Evolutionary conservation across 2,329 filamentous ascomycete species (phyloP), one percentile per base, ranked within the genome.

Genomic region (Xylaria sp.): DNA sequence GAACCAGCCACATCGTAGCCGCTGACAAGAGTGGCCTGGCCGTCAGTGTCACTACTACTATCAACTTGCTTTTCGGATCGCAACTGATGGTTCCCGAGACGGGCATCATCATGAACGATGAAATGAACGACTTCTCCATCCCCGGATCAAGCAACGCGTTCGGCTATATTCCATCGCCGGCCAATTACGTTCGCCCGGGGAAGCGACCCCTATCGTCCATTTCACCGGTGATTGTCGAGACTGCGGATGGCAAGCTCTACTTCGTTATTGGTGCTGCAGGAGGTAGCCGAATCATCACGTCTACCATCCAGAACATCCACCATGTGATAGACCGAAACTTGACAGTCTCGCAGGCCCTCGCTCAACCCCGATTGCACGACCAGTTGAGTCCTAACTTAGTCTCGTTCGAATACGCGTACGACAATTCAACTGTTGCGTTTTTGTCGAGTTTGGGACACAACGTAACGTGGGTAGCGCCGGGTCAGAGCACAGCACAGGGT

Each of bases 121-220:
- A 86, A 69, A 83, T 83, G 79, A 81, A 86, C 78, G 91, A 94
- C 52, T 96, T 96, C 76, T 91, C 87, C 33, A 90, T 93, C 52
- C 91, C 92, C 0, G 86, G 85, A 31, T 77, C 81, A 0, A 84
- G 81, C 43, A 94, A 95, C 70, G 85, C 84, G 0, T 96, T 95
- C 69, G 92, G 91, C 11, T 96, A 89, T 73, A 81, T 89, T 15
- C 90, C 92, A 0, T 89, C 85, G 7, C 85, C 87, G 0, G 83
- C 87, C 27, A 96, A 96, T 79, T 96, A 85, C 70, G 83, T 95
- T 70, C 82, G 84, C 0, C 90, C 92, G 0, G 87, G 88, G 13
- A 96, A 96, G 77, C 83, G 92, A 0, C 91, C 92, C 0, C 79
- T 96, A 4, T 92, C 89, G 0, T 92, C 88, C 51, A 93, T 94